phyloP scores from a whole-genome alignment of 495 filamentous ascomycete species.

The Neurospora discreta region DNA sequence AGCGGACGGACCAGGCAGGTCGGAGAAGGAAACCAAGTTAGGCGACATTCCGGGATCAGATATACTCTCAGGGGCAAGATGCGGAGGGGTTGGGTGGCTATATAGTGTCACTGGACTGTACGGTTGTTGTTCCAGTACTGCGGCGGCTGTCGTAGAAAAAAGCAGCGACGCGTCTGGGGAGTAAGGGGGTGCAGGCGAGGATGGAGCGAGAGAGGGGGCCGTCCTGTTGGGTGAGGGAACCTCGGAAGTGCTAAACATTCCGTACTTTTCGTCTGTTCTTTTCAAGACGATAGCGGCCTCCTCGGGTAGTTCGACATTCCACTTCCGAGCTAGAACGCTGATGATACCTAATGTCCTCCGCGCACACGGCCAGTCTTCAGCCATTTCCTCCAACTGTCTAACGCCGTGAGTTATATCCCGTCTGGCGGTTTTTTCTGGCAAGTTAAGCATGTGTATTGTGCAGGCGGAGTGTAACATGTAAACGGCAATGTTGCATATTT shows the following conservation, averaged over 20 bases:
- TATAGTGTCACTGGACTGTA: conserved; percentile 17
- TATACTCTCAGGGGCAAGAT: conserved; percentile 10
- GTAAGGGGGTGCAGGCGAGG: conserved; percentile 17
- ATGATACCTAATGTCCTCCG: conserved; percentile 76
- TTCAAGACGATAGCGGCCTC: conserved; percentile 66
- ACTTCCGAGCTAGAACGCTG: conserved; percentile 72
- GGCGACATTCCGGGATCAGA: conserved; percentile 12
- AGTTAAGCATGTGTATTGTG: conserved; percentile 87
- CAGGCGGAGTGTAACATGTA: conserved; percentile 92
- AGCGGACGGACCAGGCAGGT: conserved; percentile 2
- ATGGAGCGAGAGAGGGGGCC: conserved; percentile 8
- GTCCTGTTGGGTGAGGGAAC: conserved; percentile 40
- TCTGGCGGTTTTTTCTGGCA: conserved; percentile 79
- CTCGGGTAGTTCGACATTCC: conserved; percentile 77
- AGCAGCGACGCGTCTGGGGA: conserved; percentile 4
- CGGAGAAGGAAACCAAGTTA: conserved; percentile 11
- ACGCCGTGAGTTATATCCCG: conserved; percentile 83
- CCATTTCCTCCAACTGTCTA: conserved; percentile 92
- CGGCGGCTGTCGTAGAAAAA: conserved; percentile 2
- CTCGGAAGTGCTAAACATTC: conserved; percentile 42
- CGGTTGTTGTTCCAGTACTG: conserved; percentile 10
- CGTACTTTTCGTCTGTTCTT: conserved; percentile 47
- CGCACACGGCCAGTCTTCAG: conserved; percentile 87
- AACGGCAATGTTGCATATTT: conserved; percentile 90
- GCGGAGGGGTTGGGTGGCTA: conserved; percentile 14